Percentiles rank a stretch among this genome's conserved stretches.
phyloP scores from a whole-genome alignment of 2,329 filamentous ascomycete genomes.

The Acarospora socialis region DNA sequence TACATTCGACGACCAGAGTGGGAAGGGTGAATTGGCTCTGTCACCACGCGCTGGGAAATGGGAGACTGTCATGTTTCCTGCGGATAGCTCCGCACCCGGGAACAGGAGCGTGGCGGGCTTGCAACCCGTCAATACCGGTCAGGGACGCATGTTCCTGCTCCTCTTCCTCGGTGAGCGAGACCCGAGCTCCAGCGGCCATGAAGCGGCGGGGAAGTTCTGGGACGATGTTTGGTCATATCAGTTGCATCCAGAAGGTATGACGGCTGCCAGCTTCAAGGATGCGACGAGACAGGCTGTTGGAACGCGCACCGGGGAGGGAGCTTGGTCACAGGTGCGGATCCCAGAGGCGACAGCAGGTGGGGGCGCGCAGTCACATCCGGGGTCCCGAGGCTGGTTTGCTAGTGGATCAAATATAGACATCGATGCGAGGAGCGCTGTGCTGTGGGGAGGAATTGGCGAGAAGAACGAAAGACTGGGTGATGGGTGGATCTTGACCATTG shows the following conservation, averaged over 20 bases:
- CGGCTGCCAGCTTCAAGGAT: conserved; percentile 40
- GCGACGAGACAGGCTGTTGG: conserved; percentile 41
- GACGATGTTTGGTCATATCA: conserved; percentile 52
- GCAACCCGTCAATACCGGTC: conserved; percentile 42
- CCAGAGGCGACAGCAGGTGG: conserved; percentile 31
- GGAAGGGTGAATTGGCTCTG: conserved; percentile 37
- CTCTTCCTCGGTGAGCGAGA: conserved; percentile 45
- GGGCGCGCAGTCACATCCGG: conserved; percentile 32
- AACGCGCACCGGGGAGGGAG: conserved; percentile 41
- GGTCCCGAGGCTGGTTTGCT: conserved; percentile 43
- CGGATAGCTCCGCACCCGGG: conserved; percentile 26
- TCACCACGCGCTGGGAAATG: conserved; percentile 32
- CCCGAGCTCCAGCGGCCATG: conserved; percentile 36
- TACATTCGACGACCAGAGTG: conserved; percentile 17
- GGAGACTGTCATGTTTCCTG: conserved; percentile 35
- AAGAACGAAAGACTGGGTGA: conserved; percentile 41
- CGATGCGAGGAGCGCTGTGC: conserved; percentile 43
- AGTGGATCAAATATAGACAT: conserved; percentile 40
- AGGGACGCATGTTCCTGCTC: conserved; percentile 48
- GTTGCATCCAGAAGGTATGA: conserved; percentile 41
- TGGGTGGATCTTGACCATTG: conserved; percentile 45
- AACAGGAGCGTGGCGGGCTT: conserved; percentile 41
- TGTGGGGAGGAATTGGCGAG: conserved; percentile 46
- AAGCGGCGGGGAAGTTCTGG: conserved; percentile 40
- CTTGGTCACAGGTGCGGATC: conserved; percentile 44